phyloP scores from a whole-genome alignment of 1,139 yeast species.

The Kluyveromyces sp. region DNA sequence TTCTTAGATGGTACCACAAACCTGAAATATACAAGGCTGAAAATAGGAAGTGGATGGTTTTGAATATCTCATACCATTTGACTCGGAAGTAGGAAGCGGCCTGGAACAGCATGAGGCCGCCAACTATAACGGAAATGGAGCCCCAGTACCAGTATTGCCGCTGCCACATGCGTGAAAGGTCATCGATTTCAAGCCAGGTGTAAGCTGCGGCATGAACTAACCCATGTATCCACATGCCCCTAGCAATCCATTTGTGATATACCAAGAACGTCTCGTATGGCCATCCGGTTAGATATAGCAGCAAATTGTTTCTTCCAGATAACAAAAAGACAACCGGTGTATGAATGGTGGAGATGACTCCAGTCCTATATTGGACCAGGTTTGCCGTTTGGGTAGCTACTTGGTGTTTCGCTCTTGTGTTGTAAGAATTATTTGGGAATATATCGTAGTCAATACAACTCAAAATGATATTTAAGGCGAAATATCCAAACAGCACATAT shows the following conservation, averaged over 20 bases:
- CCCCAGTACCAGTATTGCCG: conserved; percentile 35
- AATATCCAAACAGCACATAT: conserved; percentile 40
- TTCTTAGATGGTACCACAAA: conserved; percentile 49
- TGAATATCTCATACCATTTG: conserved; percentile 53
- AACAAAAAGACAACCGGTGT: conserved; percentile 44
- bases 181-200: conserved; percentile 26
- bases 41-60: conserved; percentile 46
- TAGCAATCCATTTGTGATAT: conserved; percentile 55
- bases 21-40: conserved; percentile 50
- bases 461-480: conserved; percentile 39
- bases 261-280: conserved; percentile 47
- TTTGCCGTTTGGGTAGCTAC: conserved; percentile 33
- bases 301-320: conserved; percentile 56
- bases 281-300: conserved; percentile 61
- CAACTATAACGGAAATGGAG: conserved; percentile 37
- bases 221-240: conserved; percentile 30
- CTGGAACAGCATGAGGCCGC: conserved; percentile 34
- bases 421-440: conserved; percentile 33
- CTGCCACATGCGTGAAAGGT: conserved; percentile 32
- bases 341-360: conserved; percentile 37
- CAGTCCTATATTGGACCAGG: conserved; percentile 40
- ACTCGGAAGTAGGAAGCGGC: conserved; percentile 44
- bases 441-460: conserved; percentile 28
- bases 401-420: conserved; percentile 26
- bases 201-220: conserved; percentile 46